These are phyloP conservation scores for Melastoma malabathricum DNA, from an alignment of 345 rosid species.

Conservation along the genomic window DNA sequence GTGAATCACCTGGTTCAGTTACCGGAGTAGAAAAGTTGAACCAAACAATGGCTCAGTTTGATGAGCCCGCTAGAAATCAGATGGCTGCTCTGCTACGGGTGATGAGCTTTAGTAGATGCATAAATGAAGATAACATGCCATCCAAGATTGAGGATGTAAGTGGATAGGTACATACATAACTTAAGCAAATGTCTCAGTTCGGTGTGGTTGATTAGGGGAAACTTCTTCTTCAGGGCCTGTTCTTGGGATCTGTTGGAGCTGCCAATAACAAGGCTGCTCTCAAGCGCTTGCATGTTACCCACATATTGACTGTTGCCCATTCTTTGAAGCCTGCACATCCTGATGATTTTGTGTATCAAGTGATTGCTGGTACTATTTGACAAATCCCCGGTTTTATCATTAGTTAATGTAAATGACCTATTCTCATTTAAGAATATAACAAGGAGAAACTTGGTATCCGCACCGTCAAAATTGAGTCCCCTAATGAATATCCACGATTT, in stretches of 20 bases:
- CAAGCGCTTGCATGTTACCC: slow-evolving; percentile 29
- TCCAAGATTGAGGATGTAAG: slow-evolving; percentile 41
- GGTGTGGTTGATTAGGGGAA: no score
- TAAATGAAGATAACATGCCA: slow-evolving; percentile 32
- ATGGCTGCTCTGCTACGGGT: slow-evolving; percentile 34
- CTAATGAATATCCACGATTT: no score
- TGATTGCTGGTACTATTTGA: slow-evolving; percentile 32
- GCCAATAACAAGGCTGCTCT: slow-evolving; percentile 16
- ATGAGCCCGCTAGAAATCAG: slow-evolving; percentile 25
- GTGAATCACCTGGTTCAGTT: neutral
- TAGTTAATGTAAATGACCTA: neutral
- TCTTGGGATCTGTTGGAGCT: no score
- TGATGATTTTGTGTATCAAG: slow-evolving; percentile 27
- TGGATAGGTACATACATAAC: neutral
- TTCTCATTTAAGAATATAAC: no score
- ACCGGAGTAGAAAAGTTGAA: neutral
- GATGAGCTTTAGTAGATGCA: slow-evolving; percentile 19
- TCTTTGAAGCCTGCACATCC: slow-evolving; percentile 22
- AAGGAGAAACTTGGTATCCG: no score
- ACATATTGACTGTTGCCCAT: slow-evolving; percentile 32
- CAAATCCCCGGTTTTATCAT: no score
- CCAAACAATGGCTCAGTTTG: slow-evolving; percentile 21
- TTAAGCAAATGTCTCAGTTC: no score
- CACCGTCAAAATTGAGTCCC: no score
- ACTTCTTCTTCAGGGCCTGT: no score